Evolutionary conservation across 768 basidiomycete species (phyloP).

Genomic region (Suillus lakei): DNA sequence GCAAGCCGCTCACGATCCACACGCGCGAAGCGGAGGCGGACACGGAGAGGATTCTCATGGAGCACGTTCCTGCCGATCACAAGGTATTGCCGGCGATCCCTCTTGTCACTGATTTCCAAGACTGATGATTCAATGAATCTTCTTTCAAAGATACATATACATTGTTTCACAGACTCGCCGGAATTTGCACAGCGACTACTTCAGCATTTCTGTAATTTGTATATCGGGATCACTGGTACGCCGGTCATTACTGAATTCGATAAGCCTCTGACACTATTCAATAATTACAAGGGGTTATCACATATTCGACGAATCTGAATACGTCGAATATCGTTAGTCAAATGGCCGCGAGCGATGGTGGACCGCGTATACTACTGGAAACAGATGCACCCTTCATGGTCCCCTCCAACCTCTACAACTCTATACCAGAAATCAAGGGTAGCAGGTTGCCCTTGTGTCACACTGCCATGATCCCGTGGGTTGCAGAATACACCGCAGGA

Average conservation of each 20-base stretch:
- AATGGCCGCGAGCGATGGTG: conserved; percentile 40
- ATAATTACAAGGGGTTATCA: conserved; percentile 65
- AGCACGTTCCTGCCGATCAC: conserved; percentile 73
- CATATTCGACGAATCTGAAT: conserved; percentile 75
- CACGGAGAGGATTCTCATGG: conserved; percentile 77
- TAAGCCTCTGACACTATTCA: background rate
- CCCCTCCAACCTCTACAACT: conserved; percentile 70
- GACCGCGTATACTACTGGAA: conserved; percentile 60
- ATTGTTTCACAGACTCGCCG: conserved; percentile 87
- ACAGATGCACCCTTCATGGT: conserved; percentile 92
- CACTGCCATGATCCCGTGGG: conserved; percentile 86
- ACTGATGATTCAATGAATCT: background rate
- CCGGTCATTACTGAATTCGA: background rate
- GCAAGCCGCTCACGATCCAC: conserved; percentile 85
- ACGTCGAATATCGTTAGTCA: conserved; percentile 70
- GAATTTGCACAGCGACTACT: conserved; percentile 73
- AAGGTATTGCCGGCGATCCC: conserved; percentile 42
- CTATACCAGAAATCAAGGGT: conserved; percentile 56
- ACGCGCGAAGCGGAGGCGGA: conserved; percentile 87
- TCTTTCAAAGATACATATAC: conserved; percentile 70
- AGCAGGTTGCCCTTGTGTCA: conserved; percentile 70
- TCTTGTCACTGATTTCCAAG: background rate
- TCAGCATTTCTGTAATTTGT: conserved; percentile 79
- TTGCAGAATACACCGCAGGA: conserved; percentile 72
- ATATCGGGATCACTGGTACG: conserved; percentile 79